Evolutionary conservation across 225 moss, liverwort and hornwort genomes (phyloP).

Genomic region (Neckera pumila): DNA sequence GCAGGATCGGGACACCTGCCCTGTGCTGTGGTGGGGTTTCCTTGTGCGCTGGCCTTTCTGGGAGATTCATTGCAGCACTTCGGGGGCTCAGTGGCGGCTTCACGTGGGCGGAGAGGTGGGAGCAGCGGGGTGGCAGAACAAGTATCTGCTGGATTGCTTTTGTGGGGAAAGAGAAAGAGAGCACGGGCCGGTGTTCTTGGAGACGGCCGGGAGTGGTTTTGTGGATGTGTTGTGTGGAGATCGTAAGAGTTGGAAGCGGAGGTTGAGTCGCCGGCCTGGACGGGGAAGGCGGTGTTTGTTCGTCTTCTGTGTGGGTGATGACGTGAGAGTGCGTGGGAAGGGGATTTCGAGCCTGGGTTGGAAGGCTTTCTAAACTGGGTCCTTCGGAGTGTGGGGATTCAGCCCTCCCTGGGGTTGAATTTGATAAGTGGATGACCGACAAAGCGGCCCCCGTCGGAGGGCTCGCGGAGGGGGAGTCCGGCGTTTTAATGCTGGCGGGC

Average conservation of each 20-base stretch:
- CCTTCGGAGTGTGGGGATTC: slow-evolving; percentile 20
- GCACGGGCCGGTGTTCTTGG: too few relatives aligned
- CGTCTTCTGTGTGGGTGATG: background rate
- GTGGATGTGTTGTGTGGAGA: background rate
- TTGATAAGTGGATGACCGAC: slow-evolving; percentile 40
- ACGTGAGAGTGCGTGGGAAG: background rate
- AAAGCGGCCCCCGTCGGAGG: slow-evolving; percentile 5
- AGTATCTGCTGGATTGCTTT: background rate
- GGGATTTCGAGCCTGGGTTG: background rate
- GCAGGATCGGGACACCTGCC: background rate
- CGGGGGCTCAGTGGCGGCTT: background rate
- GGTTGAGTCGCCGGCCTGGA: background rate
- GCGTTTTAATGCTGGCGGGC: slow-evolving; percentile 20
- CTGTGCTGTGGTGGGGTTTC: slow-evolving; percentile 1
- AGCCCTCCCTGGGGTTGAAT: slow-evolving; percentile 43
- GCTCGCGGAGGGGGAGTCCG: slow-evolving; percentile 17
- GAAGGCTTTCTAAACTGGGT: slow-evolving; percentile 31
- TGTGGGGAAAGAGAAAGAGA: background rate
- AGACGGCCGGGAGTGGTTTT: too few relatives aligned
- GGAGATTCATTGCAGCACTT: background rate
- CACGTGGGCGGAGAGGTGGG: background rate
- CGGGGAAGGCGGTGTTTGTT: background rate
- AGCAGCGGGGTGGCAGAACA: background rate
- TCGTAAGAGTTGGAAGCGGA: background rate
- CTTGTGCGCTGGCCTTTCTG: background rate